Conservation (phyloP, 2,329 filamentous ascomycete genomes). For the Trichoderma arundinaceum region DNA sequence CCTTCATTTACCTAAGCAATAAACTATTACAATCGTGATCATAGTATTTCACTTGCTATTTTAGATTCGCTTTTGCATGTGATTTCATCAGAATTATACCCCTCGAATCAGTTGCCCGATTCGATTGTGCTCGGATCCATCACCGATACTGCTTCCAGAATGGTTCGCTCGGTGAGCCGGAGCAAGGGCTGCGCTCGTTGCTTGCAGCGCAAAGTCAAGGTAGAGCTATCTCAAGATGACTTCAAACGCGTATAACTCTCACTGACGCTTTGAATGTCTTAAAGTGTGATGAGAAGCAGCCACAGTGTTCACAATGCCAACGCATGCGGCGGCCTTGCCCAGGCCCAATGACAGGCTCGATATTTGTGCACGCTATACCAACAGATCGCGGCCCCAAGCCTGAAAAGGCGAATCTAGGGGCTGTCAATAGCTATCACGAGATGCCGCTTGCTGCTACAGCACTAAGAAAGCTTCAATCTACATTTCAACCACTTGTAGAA, state of each 20-base stretch:
- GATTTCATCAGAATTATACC: too few relatives aligned
- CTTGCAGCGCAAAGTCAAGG: conserved; percentile 27
- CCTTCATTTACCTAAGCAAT: too few relatives aligned
- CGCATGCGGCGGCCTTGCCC: conserved; percentile 15
- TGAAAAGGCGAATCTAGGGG: not conserved
- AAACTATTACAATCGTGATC: too few relatives aligned
- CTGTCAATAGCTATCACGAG: not conserved
- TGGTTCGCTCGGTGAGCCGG: conserved; percentile 21
- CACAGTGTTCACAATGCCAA: conserved; percentile 22
- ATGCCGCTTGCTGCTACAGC: not conserved
- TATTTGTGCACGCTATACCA: conserved; percentile 8
- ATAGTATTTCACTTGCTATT: too few relatives aligned
- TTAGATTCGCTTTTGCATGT: too few relatives aligned
- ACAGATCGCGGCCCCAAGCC: not conserved
- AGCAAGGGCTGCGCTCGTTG: conserved; percentile 24
- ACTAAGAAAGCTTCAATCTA: not conserved
- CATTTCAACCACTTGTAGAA: not conserved
- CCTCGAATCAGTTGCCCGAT: too few relatives aligned
- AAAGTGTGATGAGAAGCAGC: conserved; percentile 22
- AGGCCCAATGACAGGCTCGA: conserved; percentile 2
- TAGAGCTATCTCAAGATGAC: not conserved
- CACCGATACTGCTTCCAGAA: not conserved
- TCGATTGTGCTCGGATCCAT: too few relatives aligned
- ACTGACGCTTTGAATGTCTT: not conserved
- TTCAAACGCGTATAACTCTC: not conserved